Percentiles rank a stretch among this genome's conserved stretches.
Evolutionary conservation across 495 filamentous ascomycete species (phyloP).

Genomic region (Annulohypoxylon maeteangense): DNA sequence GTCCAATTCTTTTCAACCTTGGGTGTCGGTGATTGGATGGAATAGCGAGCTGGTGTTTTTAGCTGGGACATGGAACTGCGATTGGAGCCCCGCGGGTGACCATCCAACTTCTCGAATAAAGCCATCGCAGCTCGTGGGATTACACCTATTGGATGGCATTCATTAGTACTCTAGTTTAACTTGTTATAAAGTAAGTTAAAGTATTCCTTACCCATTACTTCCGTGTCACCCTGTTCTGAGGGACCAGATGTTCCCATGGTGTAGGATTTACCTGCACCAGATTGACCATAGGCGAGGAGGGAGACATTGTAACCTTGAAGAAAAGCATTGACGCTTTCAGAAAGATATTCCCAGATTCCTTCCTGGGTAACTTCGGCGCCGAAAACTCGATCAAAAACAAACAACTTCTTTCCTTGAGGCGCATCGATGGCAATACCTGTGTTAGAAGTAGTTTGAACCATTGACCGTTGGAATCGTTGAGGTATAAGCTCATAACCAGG

Average conservation of each 20-base stretch:
- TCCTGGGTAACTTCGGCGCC: constrained; percentile 84
- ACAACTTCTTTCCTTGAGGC: constrained; percentile 90
- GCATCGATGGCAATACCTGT: constrained; percentile 90
- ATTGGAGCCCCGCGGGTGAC: constrained; percentile 60
- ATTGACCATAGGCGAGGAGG: constrained; percentile 96
- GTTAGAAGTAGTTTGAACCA: constrained; percentile 86
- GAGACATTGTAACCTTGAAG: constrained; percentile 99
- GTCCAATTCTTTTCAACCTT: constrained; percentile 86
- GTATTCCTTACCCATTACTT: constrained; percentile 78
- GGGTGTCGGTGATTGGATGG: constrained; percentile 65
- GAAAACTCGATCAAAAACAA: constrained; percentile 96
- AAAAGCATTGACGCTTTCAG: constrained; percentile 90
- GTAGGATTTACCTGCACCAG: constrained; percentile 99
- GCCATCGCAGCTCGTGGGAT: constrained; percentile 89
- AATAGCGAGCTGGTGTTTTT: constrained; percentile 84
- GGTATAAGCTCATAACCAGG: constrained; percentile 95
- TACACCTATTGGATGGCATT: constrained; percentile 68
- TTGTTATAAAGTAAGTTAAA: neutral
- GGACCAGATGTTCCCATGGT: constrained; percentile 98
- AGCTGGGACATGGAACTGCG: constrained; percentile 79
- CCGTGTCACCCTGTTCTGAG: constrained; percentile 75
- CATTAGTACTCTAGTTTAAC: constrained; percentile 8
- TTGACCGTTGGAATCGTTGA: constrained; percentile 91
- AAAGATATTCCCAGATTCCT: constrained; percentile 93
- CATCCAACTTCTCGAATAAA: constrained; percentile 89